phyloP scores from a whole-genome alignment of 129 eudicot species.

The Silybum marianum region DNA sequence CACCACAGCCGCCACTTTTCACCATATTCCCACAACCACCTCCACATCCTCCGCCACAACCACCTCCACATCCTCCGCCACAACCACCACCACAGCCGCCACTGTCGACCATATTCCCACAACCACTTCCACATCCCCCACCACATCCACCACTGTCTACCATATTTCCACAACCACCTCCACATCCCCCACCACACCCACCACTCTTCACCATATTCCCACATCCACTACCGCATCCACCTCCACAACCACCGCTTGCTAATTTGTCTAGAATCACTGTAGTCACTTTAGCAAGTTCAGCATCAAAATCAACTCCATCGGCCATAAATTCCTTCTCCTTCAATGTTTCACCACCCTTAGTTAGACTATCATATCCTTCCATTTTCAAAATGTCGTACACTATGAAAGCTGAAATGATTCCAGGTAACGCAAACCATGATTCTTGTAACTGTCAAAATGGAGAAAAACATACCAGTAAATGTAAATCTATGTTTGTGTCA shows the following conservation, averaged over 20 bases:
- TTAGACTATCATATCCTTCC: conserved; percentile 15
- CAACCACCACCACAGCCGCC: conserved; percentile 31
- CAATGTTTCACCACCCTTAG: not conserved
- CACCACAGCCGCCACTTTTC: conserved; percentile 17
- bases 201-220: conserved; percentile 24
- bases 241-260: not conserved
- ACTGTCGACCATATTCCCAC: conserved; percentile 26
- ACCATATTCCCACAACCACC: conserved; percentile 22
- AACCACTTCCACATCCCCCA: conserved; percentile 33
- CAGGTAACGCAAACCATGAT: conserved; percentile 40
- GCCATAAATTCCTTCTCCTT: conserved; percentile 2
- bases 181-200: conserved; percentile 26
- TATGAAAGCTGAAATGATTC: conserved; percentile 38
- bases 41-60: conserved; percentile 28
- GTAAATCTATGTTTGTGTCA: not conserved
- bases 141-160: conserved; percentile 20
- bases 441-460: conserved; percentile 32
- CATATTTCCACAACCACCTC: conserved; percentile 20
- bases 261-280: not conserved
- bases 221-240: conserved; percentile 19
- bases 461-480: conserved; percentile 3
- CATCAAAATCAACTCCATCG: conserved; percentile 20
- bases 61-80: conserved; percentile 25
- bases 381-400: conserved; percentile 20
- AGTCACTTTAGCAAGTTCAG: conserved; percentile 20